Percentiles rank a stretch among this genome's conserved stretches.
Conservation (phyloP, 2,329 filamentous ascomycete genomes). For the Cryphonectria naterciae region DNA sequence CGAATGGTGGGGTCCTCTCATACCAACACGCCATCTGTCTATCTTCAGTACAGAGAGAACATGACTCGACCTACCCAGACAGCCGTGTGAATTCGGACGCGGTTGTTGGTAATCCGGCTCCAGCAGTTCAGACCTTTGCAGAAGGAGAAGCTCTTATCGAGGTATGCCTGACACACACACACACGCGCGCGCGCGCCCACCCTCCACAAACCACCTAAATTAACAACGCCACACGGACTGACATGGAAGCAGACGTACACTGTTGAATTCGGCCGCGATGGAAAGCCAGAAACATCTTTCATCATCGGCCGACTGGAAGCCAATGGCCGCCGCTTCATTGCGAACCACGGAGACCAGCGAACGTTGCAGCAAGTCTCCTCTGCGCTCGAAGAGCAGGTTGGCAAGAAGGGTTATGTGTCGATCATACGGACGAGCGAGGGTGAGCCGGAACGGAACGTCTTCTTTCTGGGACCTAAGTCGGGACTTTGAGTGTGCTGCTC, state of each 20-base stretch:
- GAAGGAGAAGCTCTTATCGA: slow-evolving; percentile 22
- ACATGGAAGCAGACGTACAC: slow-evolving; percentile 36
- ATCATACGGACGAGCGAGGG: not conserved
- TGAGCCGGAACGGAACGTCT: slow-evolving; percentile 17
- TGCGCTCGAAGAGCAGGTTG: slow-evolving; percentile 23
- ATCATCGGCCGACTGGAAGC: slow-evolving; percentile 22
- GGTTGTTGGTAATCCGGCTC: not conserved
- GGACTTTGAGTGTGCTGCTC: slow-evolving; percentile 9
- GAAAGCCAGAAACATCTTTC: slow-evolving; percentile 25
- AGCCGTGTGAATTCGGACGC: slow-evolving; percentile 6
- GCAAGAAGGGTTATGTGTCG: slow-evolving; percentile 19
- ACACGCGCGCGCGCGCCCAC: too few relatives aligned
- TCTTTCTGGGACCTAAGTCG: slow-evolving; percentile 18
- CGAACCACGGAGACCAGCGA: slow-evolving; percentile 25
- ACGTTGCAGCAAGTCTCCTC: slow-evolving; percentile 24
- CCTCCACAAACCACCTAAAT: too few relatives aligned
- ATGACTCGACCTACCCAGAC: slow-evolving; percentile 24
- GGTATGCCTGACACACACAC: not conserved
- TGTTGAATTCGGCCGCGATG: slow-evolving; percentile 33
- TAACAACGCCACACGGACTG: not conserved
- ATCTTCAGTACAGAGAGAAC: slow-evolving; percentile 46
- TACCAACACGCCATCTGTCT: slow-evolving; percentile 67
- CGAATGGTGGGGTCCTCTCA: slow-evolving; percentile 68
- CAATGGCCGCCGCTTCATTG: slow-evolving; percentile 18
- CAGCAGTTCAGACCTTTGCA: slow-evolving; percentile 12